Evolutionary conservation across 306 rosid genomes (phyloP), one percentile per base, ranked within the genome.

Genomic region (Acacia acuminata): DNA sequence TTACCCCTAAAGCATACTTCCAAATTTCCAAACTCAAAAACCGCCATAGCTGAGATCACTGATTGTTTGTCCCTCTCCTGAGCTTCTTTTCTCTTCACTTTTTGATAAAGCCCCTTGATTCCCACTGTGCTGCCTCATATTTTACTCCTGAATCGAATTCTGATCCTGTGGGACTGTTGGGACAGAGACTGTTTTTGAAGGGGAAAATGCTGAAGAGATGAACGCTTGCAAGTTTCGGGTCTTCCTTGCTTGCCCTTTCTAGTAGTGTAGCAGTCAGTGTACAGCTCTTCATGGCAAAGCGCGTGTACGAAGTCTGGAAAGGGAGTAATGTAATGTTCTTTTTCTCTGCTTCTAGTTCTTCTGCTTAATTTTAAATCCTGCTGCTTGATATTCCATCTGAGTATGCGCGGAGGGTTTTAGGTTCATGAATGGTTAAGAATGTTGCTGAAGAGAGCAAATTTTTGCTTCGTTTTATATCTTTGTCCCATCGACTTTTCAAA

Each of bases 271-370:
- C 55, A 79, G 32, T 40, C 32, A 69, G 32, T 20, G 74, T 44
- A 27, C 30, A 69, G 51, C 48, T 69, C 47, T 85, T 81, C 89
- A 94, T 94, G 97, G 97, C 97, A 16, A 90, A 87, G 94, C 98
- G 97, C 91, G 97, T 93, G 69, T 90, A 91, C 87, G 91, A 94
- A 91, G 92, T 86, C 81, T 94, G 98, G 97, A 91, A 89, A 89
- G 97, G 97, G 86, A 90, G 93, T 86, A 94, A 94, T 86, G 98
- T 94, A 85, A 90, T 94, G 66, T 61, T 68, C 77, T 44, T 71
- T 69, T 27, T 48, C 83, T 66, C 7, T 3, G 44, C 22, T 75
- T 58, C 69, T 58, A 3, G 65, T 16, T 67, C 56, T 78, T 51
- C 70, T 8, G 17, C 68, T 30, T 45, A 58, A 65, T 70, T 69